These are phyloP conservation scores for Nigrospora osmanthi DNA, from an alignment of 2,329 filamentous ascomycete genomes.

Conservation along the genomic window DNA sequence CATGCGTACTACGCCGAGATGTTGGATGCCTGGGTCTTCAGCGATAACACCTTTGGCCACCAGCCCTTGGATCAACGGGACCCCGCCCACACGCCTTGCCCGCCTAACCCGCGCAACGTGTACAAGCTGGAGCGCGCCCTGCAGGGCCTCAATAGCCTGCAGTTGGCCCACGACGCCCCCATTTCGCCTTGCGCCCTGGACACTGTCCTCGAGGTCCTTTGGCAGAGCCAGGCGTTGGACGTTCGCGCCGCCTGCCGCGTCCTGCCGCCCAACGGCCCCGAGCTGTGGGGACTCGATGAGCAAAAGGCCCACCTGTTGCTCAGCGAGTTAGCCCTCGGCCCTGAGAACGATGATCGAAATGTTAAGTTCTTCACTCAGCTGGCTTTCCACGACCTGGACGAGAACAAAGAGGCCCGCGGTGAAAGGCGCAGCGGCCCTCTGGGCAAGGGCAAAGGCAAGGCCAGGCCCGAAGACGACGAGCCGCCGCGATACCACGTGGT, in stretches of 20 bases:
- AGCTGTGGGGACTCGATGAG: neutral
- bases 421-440: too few species aligned
- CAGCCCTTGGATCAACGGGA: neutral
- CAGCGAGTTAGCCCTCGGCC: neutral
- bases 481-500: neutral
- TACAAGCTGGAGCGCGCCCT: neutral
- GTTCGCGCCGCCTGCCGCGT: neutral
- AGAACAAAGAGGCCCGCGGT: too few species aligned
- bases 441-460: neutral
- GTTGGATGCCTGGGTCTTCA: neutral
- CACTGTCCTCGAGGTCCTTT: neutral
- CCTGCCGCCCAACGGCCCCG: neutral
- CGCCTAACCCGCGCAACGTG: too few species aligned
- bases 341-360: too few species aligned
- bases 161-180: neutral
- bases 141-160: neutral
- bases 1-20: neutral
- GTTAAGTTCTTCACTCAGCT: too few species aligned
- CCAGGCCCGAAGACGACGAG: neutral
- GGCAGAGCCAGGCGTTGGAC: neutral
- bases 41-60: neutral
- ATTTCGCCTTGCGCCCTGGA: neutral
- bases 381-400: too few species aligned
- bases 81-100: neutral
- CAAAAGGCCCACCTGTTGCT: neutral